A percentile compares a stretch with the other conserved stretches of the same genome.
These are phyloP conservation scores for Myrica gale DNA, from an alignment of 306 rosid species.

Conservation along the genomic window DNA sequence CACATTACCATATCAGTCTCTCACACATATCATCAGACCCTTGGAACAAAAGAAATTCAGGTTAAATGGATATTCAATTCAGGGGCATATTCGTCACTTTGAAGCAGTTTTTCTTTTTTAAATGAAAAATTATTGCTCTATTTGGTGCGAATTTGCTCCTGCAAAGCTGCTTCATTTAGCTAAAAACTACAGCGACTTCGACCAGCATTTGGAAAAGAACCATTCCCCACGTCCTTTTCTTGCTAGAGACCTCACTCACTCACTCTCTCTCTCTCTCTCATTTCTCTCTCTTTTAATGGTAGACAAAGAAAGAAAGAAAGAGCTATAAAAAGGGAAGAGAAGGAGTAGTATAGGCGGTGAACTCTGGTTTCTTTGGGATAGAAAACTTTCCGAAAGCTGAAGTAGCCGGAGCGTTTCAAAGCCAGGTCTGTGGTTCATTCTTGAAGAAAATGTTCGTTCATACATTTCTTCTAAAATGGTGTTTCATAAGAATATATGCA, in stretches of 20 bases:
- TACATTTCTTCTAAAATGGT: conserved; percentile 7
- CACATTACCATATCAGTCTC: conserved; percentile 2
- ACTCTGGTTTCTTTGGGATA: conserved; percentile 58
- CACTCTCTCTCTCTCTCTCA: conserved; percentile 31
- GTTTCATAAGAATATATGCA: background rate
- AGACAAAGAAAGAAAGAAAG: conserved; percentile 53
- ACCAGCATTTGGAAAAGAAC: conserved; percentile 47
- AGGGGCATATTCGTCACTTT: conserved; percentile 40
- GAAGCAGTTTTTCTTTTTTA: too few species aligned
- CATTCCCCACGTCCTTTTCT: conserved; percentile 26
- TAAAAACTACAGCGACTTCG: conserved; percentile 41
- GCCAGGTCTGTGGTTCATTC: conserved; percentile 42
- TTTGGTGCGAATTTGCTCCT: conserved; percentile 50
- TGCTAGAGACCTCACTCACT: conserved; percentile 3
- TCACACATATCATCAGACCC: background rate
- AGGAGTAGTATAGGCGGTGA: conserved; percentile 31
- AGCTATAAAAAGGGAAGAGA: conserved; percentile 50
- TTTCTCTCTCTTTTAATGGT: conserved; percentile 22
- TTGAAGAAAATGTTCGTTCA: conserved; percentile 19
- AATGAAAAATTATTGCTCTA: conserved; percentile 36
- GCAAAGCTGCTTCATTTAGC: conserved; percentile 51
- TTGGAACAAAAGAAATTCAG: background rate
- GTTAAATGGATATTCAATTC: too few species aligned
- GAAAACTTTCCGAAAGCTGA: conserved; percentile 61
- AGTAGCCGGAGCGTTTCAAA: conserved; percentile 43